Conservation (phyloP, 257 asterid species). For the Solanum microdontum region DNA sequence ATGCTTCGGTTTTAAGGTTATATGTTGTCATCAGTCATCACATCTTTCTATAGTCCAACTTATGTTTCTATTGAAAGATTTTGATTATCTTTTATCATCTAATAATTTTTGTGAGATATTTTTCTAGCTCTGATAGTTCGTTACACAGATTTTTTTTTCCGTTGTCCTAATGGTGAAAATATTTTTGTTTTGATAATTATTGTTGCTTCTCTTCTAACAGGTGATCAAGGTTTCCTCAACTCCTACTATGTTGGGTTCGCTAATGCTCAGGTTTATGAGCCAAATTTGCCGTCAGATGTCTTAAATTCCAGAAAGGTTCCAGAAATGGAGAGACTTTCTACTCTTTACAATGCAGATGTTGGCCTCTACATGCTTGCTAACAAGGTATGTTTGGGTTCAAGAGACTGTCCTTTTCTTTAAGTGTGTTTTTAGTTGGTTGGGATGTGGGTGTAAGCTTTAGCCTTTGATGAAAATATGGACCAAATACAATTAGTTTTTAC, state of each 20-base stretch:
- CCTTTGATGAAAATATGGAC: background rate
- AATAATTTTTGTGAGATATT: background rate
- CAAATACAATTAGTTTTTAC: background rate
- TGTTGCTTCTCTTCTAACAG: conserved; percentile 25
- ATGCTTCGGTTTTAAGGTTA: background rate
- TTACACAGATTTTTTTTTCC: background rate
- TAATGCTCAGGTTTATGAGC: conserved; percentile 82
- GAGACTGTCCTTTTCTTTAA: background rate
- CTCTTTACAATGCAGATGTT: conserved; percentile 96
- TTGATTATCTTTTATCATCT: background rate
- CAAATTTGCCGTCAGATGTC: conserved; percentile 48
- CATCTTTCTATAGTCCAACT: background rate
- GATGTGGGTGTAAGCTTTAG: background rate
- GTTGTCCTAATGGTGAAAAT: background rate
- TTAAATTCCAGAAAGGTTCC: conserved; percentile 74
- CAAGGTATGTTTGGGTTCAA: conserved; percentile 41
- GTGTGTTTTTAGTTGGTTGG: background rate
- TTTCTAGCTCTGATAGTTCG: background rate
- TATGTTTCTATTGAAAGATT: background rate
- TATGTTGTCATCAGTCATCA: background rate
- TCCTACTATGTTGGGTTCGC: conserved; percentile 84
- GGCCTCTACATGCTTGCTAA: conserved; percentile 99
- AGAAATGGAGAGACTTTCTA: conserved; percentile 96
- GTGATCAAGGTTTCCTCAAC: conserved; percentile 98
- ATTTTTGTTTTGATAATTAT: background rate